Evolutionary conservation across 2,329 filamentous ascomycete species (phyloP), one percentile per base, ranked within the genome.

Genomic region (Blumeria graminis): DNA sequence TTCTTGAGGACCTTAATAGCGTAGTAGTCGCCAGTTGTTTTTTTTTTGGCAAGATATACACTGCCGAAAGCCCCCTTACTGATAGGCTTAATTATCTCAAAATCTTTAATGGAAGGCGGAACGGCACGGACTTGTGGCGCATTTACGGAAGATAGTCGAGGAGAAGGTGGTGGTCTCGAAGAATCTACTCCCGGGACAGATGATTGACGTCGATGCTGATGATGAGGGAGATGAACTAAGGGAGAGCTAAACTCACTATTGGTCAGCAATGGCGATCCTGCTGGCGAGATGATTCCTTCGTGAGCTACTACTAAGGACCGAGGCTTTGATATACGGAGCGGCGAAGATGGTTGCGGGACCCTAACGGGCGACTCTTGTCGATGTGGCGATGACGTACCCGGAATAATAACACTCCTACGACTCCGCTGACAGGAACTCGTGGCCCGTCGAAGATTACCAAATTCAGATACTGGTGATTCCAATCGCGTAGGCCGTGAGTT

Each of bases 1-100:
- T 98, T 98, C 67, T 96, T 96, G 58, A 98, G 70, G 0, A 96
- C 92, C 67, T 98, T 98, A 71, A 98, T 96, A 9, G 92, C 92
- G 68, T 90, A 98, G 68, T 98, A 98, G 65, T 98, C 92, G 50
- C 89, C 90, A 0, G 93, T 98, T 0, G 87, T 92, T 69, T 95
- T 96, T 75, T 98, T 98, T 71, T 96, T 98, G 0, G 92, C 90
- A 35, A 98, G 71, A 66, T 98, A 98, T 7, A 98, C 92, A 67
- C 92, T 96, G 5, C 92, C 92, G 68, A 98, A 98, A 3, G 92
- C 92, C 54, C 92, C 92, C 70, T 95, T 96, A 70, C 92, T 98
- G 69, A 98, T 98, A 6, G 92, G 92, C 66, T 98, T 98, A 71
- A 98, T 94, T 62, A 98, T 94, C 68, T 98, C 92, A 63, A 98